Evolutionary conservation across 495 filamentous ascomycete species (phyloP).

Genomic region (Xylaria cubensis): DNA sequence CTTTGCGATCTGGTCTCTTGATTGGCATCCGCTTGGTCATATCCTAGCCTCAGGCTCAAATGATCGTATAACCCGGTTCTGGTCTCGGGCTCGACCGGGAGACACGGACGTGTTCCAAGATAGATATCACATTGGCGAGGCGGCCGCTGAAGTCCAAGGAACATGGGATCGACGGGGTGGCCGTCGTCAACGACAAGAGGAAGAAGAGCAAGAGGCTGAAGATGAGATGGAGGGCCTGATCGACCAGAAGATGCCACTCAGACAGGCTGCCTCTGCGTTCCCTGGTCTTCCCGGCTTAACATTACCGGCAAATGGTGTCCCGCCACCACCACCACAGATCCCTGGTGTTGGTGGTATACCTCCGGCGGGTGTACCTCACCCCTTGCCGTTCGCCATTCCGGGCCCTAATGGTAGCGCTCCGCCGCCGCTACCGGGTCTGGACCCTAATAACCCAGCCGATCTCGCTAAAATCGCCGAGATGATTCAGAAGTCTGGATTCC

Average conservation of each 20-base stretch:
- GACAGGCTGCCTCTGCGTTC: constrained; percentile 47
- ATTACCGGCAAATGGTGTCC: constrained; percentile 43
- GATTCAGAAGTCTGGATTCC: constrained; percentile 62
- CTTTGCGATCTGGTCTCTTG: constrained; percentile 93
- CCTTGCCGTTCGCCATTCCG: constrained; percentile 47
- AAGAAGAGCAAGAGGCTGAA: constrained; percentile 90
- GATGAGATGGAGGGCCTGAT: constrained; percentile 93
- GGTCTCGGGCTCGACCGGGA: constrained; percentile 87
- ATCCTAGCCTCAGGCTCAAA: constrained; percentile 99
- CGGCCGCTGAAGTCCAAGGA: constrained; percentile 89
- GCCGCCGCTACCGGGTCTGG: constrained; percentile 56
- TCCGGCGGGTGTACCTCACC: constrained; percentile 35
- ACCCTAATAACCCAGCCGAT: constrained; percentile 68
- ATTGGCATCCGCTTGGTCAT: constrained; percentile 96
- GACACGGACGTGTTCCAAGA: constrained; percentile 85
- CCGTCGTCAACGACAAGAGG: constrained; percentile 80
- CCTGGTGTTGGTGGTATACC: constrained; percentile 57
- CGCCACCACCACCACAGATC: constrained; percentile 44
- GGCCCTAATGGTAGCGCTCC: constrained; percentile 58
- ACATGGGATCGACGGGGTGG: constrained; percentile 86
- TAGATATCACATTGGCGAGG: constrained; percentile 92
- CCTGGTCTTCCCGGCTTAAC: constrained; percentile 60
- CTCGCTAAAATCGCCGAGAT: constrained; percentile 71
- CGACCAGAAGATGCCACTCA: constrained; percentile 84
- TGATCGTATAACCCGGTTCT: constrained; percentile 95